Base-by-base conservation (phyloP, 2,329 filamentous ascomycete species). In the Arthrobotrys conoides region DNA sequence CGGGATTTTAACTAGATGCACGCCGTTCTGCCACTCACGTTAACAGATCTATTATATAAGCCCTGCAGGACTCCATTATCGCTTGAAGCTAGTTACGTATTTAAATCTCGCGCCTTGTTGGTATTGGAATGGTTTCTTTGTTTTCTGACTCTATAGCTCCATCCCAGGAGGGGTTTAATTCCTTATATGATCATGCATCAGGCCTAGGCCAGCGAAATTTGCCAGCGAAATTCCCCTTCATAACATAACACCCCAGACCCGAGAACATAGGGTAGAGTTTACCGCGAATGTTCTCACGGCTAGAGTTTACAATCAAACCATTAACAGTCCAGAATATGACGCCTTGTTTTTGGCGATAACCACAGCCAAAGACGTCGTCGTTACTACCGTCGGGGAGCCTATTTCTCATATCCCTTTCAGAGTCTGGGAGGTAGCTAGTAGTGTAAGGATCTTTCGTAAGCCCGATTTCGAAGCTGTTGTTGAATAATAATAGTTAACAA, bases 261-360 rank as follows among this genome's bases (percentile, higher is more conserved):
- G 20, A 22, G 22, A 53, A 53, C 10, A 53, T 27, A n/a, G 49
- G 49, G 8, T 27, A 53, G 2, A 53, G 49, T n/a, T n/a, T 12
- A 16, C 49, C 49, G 9, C 24, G 49, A 20, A 53, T n/a, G 3
- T n/a, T 8, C n/a, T n/a, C 24, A 16, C 9, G 2, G 16, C 22
- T 53, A 20, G 49, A 53, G 22, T 12, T 9, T 20, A 53, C 49
- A n/a, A 53, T 12, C 8, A 9, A 1, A 16, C 49, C 49, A n/a
- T 53, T 53, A 2, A 53, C 22, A 9, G 49, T 53, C 49, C 24
- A 53, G 20, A 53, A 53, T 30, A 53, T n/a, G 22, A 27, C 24
- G 5, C 49, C 49, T 30, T 53, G 1, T 30, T 27, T 53, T 30
- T 30, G 20, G 22, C 12, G 20, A 20, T 53, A 53, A 4, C 49